Evolutionary conservation across 352 stramenopile genomes (phyloP).

Genomic region (Ophiocytium majus): DNA sequence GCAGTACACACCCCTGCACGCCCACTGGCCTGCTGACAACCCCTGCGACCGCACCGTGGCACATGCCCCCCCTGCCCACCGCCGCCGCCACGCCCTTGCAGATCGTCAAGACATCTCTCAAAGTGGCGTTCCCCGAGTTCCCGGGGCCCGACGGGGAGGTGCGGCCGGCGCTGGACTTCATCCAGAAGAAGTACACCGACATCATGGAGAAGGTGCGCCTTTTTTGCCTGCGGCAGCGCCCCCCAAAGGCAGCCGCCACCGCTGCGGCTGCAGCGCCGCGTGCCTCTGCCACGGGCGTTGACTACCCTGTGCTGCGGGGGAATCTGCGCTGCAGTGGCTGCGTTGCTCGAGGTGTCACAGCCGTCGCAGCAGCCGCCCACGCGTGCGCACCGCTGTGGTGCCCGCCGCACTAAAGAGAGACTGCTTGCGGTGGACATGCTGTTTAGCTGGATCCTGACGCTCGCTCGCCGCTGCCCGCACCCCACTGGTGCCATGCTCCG

Average conservation of each 20-base stretch:
- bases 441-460: too few species aligned
- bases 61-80: neutral
- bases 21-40: neutral
- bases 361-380: too few species aligned
- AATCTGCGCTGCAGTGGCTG: too few species aligned
- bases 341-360: too few species aligned
- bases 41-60: neutral
- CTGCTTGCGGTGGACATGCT: too few species aligned
- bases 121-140: constrained; percentile 60
- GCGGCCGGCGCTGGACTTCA: constrained; percentile 57
- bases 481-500: neutral
- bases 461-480: neutral
- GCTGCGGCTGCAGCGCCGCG: neutral
- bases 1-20: neutral
- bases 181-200: constrained; percentile 56
- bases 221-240: neutral
- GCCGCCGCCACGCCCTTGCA: neutral
- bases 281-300: neutral
- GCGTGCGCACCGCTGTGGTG: too few species aligned
- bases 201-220: constrained; percentile 23
- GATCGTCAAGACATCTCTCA: constrained; percentile 35
- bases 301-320: constrained; percentile 32
- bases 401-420: too few species aligned
- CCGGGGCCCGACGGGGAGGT: constrained; percentile 53
- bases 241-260: neutral